phyloP scores from a whole-genome alignment of 2,329 filamentous ascomycete species.

The Nemania serpens region DNA sequence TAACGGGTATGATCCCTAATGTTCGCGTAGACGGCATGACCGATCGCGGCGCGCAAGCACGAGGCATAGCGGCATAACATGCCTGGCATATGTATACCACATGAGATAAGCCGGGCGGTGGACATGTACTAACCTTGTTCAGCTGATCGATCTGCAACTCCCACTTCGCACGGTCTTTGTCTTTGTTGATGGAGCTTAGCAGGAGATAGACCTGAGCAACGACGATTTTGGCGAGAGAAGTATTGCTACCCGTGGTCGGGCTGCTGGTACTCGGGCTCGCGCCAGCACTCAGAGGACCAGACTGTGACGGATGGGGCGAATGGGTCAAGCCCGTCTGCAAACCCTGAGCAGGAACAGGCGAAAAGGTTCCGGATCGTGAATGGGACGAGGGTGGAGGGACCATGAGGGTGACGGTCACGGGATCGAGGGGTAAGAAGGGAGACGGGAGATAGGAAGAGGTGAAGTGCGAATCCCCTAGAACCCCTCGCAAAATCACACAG shows the following conservation, averaged over 20 bases:
- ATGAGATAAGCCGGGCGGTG: background rate
- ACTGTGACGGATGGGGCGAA: slow-evolving; percentile 62
- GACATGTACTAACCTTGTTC: slow-evolving; percentile 69
- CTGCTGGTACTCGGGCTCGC: slow-evolving; percentile 66
- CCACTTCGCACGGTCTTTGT: slow-evolving; percentile 89
- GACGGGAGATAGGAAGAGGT: slow-evolving; percentile 27
- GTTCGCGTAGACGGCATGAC: background rate
- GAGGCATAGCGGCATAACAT: too few species aligned
- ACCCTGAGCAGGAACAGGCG: slow-evolving; percentile 62
- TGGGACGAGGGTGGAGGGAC: slow-evolving; percentile 42
- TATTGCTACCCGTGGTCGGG: slow-evolving; percentile 59
- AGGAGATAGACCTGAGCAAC: slow-evolving; percentile 95
- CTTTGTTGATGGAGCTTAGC: slow-evolving; percentile 92
- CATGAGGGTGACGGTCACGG: slow-evolving; percentile 42
- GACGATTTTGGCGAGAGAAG: slow-evolving; percentile 85
- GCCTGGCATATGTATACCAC: too few species aligned
- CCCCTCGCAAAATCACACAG: slow-evolving; percentile 37
- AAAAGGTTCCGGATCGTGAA: slow-evolving; percentile 67
- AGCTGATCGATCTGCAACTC: slow-evolving; percentile 90
- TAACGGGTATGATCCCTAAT: background rate
- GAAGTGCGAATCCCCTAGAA: slow-evolving; percentile 36
- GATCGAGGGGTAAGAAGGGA: slow-evolving; percentile 31
- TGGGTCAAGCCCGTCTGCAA: slow-evolving; percentile 61
- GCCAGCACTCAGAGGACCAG: slow-evolving; percentile 62
- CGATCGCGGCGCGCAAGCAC: slow-evolving; percentile 3